These are phyloP conservation scores for Crithidia acanthocephali DNA, from an alignment of 208 protist genomes.

Conservation along the genomic window DNA sequence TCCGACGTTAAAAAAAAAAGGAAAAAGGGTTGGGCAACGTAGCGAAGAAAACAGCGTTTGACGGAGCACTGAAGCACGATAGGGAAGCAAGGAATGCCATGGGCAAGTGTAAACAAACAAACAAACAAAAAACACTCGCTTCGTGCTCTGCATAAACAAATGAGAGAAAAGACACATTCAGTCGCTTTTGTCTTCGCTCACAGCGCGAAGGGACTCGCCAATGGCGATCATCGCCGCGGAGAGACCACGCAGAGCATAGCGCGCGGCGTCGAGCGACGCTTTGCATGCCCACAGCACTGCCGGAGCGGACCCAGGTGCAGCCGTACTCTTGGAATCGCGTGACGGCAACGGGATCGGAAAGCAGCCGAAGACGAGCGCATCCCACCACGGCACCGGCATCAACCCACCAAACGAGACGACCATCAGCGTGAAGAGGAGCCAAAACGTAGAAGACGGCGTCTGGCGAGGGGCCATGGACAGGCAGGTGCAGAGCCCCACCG, in stretches of 20 bases:
- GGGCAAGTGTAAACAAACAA: too few relatives aligned
- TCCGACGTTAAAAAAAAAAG: not conserved
- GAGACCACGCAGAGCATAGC: constrained; percentile 1
- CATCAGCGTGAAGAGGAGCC: constrained; percentile 8
- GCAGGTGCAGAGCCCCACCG: constrained; percentile 14
- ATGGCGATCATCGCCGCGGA: not conserved
- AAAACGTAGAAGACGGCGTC: not conserved
- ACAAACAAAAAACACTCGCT: too few relatives aligned
- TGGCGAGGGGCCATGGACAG: constrained; percentile 4
- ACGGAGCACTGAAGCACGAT: too few relatives aligned
- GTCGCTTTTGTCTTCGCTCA: constrained; percentile 1
- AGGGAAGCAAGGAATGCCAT: too few relatives aligned
- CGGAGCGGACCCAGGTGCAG: not conserved
- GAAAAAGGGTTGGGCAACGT: not conserved
- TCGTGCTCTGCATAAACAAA: too few relatives aligned
- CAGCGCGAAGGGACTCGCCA: constrained; percentile 1
- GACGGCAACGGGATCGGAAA: not conserved
- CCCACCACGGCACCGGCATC: not conserved
- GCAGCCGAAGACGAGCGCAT: not conserved
- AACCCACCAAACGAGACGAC: constrained; percentile 12
- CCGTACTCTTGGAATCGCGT: not conserved
- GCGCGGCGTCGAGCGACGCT: not conserved
- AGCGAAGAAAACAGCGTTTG: not conserved
- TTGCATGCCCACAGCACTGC: constrained; percentile 7
- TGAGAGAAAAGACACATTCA: too few relatives aligned